These are phyloP conservation scores for Leishmania tarentolae DNA, from an alignment of 208 protist genomes.

Conservation along the genomic window DNA sequence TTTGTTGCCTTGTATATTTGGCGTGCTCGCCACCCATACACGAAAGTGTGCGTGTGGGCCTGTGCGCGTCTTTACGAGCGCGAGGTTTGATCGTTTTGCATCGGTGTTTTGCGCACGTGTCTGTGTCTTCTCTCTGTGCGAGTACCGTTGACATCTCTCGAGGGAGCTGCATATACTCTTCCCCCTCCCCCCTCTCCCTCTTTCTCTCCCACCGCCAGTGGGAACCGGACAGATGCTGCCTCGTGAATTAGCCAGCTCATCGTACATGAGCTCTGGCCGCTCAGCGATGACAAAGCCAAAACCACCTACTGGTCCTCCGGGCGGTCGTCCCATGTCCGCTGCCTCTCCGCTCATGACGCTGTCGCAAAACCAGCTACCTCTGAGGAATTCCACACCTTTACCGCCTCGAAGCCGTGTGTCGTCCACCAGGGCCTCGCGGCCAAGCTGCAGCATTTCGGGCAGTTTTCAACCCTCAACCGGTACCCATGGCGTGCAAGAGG, in stretches of 20 bases:
- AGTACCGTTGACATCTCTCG: neutral
- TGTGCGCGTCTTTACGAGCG: neutral
- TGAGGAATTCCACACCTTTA: neutral
- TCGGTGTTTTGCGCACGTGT: neutral
- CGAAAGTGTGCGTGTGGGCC: neutral
- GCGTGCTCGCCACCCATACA: neutral
- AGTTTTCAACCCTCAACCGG: constrained; percentile 18
- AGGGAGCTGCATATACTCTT: neutral
- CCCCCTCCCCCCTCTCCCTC: no score
- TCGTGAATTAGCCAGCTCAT: constrained; percentile 33
- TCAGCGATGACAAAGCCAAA: constrained; percentile 2
- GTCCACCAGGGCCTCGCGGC: constrained; percentile 5
- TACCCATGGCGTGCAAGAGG: constrained; percentile 26
- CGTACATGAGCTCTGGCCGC: constrained; percentile 21
- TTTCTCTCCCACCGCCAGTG: neutral
- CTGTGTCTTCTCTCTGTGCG: neutral
- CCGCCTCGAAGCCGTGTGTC: constrained; percentile 2
- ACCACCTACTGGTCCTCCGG: constrained; percentile 1
- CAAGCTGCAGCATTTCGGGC: constrained; percentile 30
- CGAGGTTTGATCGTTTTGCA: neutral
- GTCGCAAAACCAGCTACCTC: constrained; percentile 19
- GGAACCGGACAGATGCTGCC: constrained; percentile 24
- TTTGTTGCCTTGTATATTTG: neutral
- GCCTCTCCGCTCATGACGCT: constrained; percentile 18
- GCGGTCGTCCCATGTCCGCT: constrained; percentile 18